Evolutionary conservation across 306 rosid species (phyloP).

Genomic region (Pachyrhizus erosus): DNA sequence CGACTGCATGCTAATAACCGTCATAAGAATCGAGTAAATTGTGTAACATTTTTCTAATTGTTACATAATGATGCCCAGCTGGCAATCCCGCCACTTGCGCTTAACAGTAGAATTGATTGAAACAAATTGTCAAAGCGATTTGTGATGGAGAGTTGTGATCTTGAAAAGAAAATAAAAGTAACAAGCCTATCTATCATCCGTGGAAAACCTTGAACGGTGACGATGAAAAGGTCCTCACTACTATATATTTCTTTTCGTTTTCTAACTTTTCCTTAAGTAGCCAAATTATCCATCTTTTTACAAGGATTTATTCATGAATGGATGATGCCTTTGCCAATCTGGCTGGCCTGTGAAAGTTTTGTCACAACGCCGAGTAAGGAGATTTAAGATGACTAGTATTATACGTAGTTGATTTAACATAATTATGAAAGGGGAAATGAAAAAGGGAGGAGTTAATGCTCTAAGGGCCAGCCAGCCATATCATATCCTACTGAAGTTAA

Average conservation of each 20-base stretch:
- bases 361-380: neutral
- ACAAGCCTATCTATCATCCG: too few species aligned
- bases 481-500: constrained; percentile 17
- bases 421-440: neutral
- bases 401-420: neutral
- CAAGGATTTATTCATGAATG: neutral
- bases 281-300: neutral
- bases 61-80: neutral
- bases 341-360: neutral
- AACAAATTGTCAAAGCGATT: neutral
- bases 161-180: too few species aligned
- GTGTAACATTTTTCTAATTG: neutral
- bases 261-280: neutral
- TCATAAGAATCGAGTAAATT: too few species aligned
- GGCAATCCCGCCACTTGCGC: neutral
- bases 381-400: neutral
- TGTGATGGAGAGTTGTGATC: neutral
- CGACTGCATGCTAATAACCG: too few species aligned
- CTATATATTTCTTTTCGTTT: neutral
- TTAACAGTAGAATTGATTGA: neutral
- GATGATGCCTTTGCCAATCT: neutral
- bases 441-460: constrained; percentile 3
- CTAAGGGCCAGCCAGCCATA: neutral
- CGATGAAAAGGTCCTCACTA: neutral
- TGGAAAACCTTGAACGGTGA: neutral